Percentiles rank a stretch among this genome's conserved stretches.
phyloP scores from a whole-genome alignment of 768 basidiomycete genomes.

The Boletus tomentosulus region DNA sequence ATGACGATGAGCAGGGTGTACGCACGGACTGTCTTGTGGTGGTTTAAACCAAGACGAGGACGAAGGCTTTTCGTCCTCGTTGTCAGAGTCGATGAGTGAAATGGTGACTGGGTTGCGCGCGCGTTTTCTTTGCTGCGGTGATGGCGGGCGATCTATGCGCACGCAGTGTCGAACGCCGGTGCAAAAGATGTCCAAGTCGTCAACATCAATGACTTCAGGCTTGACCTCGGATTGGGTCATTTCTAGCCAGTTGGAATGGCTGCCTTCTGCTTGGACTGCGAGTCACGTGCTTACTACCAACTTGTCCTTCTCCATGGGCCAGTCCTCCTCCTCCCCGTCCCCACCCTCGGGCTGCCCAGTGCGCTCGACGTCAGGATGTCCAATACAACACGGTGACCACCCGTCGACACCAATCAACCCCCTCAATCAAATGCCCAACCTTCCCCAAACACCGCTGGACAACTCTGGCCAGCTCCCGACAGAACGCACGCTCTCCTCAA shows the following conservation, averaged over 20 bases:
- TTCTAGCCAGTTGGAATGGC: not conserved
- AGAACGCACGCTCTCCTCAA: conserved; percentile 74
- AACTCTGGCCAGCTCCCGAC: conserved; percentile 64
- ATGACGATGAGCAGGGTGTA: not conserved
- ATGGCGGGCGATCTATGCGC: conserved; percentile 12
- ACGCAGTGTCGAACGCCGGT: conserved; percentile 15
- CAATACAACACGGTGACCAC: conserved; percentile 51
- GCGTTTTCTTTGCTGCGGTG: conserved; percentile 14
- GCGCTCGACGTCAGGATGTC: conserved; percentile 32
- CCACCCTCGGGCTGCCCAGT: conserved; percentile 11
- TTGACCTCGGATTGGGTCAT: not conserved
- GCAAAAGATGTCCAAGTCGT: conserved; percentile 19
- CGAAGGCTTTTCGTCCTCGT: conserved; percentile 2
- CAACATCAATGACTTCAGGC: conserved; percentile 26
- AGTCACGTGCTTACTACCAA: conserved; percentile 11
- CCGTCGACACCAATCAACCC: conserved; percentile 50
- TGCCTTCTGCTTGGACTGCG: not conserved
- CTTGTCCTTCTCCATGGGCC: conserved; percentile 11
- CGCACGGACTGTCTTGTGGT: conserved; percentile 4
- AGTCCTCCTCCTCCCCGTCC: conserved; percentile 14
- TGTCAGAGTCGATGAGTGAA: conserved; percentile 16
- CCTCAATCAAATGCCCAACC: conserved; percentile 83
- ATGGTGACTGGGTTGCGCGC: conserved; percentile 4
- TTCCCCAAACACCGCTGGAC: conserved; percentile 60
- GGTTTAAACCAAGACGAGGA: conserved; percentile 6